Base-by-base conservation (phyloP, 2,329 filamentous ascomycete species). In the Coniochaeta sp. region DNA sequence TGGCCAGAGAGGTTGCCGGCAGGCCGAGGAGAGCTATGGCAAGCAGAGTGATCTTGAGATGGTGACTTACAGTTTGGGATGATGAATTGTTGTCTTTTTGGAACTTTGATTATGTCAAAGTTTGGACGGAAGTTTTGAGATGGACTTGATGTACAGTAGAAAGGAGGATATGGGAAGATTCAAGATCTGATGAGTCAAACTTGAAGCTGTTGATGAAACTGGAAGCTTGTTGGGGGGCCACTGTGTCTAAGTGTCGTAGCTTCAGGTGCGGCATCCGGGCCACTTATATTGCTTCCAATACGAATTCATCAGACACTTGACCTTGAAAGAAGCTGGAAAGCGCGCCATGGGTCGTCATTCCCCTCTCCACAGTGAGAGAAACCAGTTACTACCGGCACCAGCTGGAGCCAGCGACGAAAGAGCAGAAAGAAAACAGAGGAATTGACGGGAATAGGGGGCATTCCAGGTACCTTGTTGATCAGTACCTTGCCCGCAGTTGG, bases 281-380 rank as follows among this genome's bases (percentile, higher is more conserved):
- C 47, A 35, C 47, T 49, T 49, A 49, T 49, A 49, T 35, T 28
- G 28, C 20, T 35, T 20, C 28, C 27, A 48, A 48, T 48, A 31
- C 45, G 28, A 31, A 48, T 48, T 26, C 20, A 42, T 14, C 38
- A 42, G 38, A 14, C 38, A 26, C 4, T 24, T 42, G 10, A n/a
- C n/a, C 20, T n/a, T 42, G 18, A 18, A 30, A 31, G n/a, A 48
- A n/a, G 20, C 26, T 48, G 26, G 26, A 20, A 31, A 26, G 20
- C 12, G 42, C 45, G 26, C 45, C 45, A 20, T 48, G 45, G n/a
- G 45, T 16, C 45, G 45, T 48, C 45, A 48, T 48, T 31, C 10
- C 2, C n/a, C 45, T 30, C 45, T 48, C 45, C 45, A 48, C 45
- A 28, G 18, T 48, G 45, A 31, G 28, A n/a, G n/a, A n/a, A n/a